These are phyloP conservation scores for Amanita exitialis DNA, from an alignment of 768 basidiomycete species.

Conservation along the genomic window DNA sequence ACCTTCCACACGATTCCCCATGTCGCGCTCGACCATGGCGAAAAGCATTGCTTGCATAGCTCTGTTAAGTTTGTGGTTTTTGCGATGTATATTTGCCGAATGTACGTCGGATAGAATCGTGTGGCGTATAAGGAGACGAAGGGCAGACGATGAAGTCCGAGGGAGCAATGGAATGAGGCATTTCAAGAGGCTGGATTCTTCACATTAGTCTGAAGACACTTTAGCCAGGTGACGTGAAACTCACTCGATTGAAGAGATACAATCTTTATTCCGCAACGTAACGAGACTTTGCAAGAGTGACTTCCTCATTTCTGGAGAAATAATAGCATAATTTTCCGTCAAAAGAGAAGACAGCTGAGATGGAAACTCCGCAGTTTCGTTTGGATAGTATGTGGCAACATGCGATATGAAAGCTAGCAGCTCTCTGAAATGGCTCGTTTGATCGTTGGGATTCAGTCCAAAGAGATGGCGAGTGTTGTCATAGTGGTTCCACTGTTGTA, in stretches of 20 bases:
- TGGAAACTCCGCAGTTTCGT: slow-evolving; percentile 82
- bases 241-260: slow-evolving; percentile 88
- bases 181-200: slow-evolving; percentile 59
- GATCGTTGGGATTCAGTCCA: slow-evolving; percentile 71
- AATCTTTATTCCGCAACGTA: slow-evolving; percentile 86
- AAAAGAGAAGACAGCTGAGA: slow-evolving; percentile 69
- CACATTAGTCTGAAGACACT: neutral
- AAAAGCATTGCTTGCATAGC: slow-evolving; percentile 95
- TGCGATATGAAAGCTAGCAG: slow-evolving; percentile 87
- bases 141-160: slow-evolving; percentile 77
- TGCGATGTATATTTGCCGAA: slow-evolving; percentile 78
- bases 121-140: slow-evolving; percentile 81
- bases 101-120: slow-evolving; percentile 92
- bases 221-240: slow-evolving; percentile 17
- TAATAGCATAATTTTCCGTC: slow-evolving; percentile 64
- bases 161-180: slow-evolving; percentile 92
- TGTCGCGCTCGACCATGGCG: slow-evolving; percentile 89
- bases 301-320: slow-evolving; percentile 76
- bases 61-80: slow-evolving; percentile 93
- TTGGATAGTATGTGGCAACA: slow-evolving; percentile 92
- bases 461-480: slow-evolving; percentile 82
- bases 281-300: slow-evolving; percentile 86
- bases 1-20: slow-evolving; percentile 71
- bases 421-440: slow-evolving; percentile 77
- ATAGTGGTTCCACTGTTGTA: slow-evolving; percentile 96